Conservation (phyloP, 1,284 basidiomycete genomes). For the Apiotrichum montevideense region DNA sequence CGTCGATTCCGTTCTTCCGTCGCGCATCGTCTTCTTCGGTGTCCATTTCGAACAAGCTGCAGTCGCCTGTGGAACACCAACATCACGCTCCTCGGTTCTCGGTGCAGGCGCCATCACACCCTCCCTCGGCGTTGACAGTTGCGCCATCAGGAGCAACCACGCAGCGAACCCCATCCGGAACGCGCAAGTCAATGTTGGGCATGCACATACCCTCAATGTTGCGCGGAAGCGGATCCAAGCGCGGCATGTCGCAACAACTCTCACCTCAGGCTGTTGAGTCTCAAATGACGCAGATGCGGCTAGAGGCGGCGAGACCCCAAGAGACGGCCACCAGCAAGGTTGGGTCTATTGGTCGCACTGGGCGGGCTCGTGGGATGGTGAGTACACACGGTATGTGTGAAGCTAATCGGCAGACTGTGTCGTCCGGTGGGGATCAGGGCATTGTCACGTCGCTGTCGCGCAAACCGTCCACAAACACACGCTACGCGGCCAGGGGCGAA, state of each 20-base stretch:
- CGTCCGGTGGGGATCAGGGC: slow-evolving; percentile 58
- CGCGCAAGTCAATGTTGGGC: slow-evolving; percentile 45
- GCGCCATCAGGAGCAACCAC: slow-evolving; percentile 2
- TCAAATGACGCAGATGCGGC: not conserved
- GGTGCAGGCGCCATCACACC: slow-evolving; percentile 8
- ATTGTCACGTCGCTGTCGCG: slow-evolving; percentile 18
- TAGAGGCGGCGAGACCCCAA: slow-evolving; percentile 42
- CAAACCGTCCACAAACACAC: slow-evolving; percentile 25
- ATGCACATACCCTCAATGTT: slow-evolving; percentile 72
- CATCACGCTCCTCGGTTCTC: slow-evolving; percentile 8
- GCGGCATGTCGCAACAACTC: slow-evolving; percentile 8
- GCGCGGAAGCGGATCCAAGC: slow-evolving; percentile 69
- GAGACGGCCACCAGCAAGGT: not conserved
- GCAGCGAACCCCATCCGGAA: slow-evolving; percentile 21
- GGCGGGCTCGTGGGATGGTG: slow-evolving; percentile 12
- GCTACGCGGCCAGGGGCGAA: slow-evolving; percentile 14
- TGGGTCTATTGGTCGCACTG: slow-evolving; percentile 6
- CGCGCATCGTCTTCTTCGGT: slow-evolving; percentile 79
- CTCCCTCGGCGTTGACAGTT: not conserved
- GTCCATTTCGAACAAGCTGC: slow-evolving; percentile 16
- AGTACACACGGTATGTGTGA: not conserved
- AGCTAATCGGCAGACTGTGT: slow-evolving; percentile 61
- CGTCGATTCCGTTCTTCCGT: slow-evolving; percentile 91
- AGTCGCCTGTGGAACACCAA: slow-evolving; percentile 10
- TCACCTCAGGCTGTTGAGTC: slow-evolving; percentile 12